Evolutionary conservation across 2,329 filamentous ascomycete genomes (phyloP).

Genomic region (Colletotrichum echinochloae): DNA sequence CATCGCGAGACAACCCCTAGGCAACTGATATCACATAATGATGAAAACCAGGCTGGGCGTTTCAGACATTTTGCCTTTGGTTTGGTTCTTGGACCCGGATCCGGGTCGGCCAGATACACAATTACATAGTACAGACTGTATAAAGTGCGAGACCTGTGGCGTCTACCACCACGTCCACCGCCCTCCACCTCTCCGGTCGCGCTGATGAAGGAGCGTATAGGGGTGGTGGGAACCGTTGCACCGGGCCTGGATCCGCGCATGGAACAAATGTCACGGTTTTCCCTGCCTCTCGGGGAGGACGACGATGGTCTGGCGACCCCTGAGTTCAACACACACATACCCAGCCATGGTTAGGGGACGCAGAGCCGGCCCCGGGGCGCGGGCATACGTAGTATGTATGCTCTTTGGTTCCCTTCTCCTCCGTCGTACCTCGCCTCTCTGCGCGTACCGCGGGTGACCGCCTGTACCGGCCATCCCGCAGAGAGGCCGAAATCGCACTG

Average conservation of each 20-base stretch:
- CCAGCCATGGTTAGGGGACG: neutral
- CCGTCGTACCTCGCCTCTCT: neutral
- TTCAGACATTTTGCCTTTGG: too few species aligned
- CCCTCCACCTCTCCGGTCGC: neutral
- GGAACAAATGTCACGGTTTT: slow-evolving; percentile 19
- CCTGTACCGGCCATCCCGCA: neutral
- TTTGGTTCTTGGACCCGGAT: neutral
- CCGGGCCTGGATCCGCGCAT: slow-evolving; percentile 15
- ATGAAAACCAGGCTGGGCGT: neutral
- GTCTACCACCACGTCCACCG: neutral
- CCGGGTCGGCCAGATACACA: too few species aligned
- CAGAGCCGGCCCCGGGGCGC: neutral
- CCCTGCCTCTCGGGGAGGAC: slow-evolving; percentile 18
- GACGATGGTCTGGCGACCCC: slow-evolving; percentile 1
- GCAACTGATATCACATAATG: neutral
- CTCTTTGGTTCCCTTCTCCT: too few species aligned
- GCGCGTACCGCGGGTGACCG: neutral
- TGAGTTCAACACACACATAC: neutral
- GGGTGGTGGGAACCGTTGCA: neutral
- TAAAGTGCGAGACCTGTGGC: neutral
- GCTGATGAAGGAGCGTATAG: neutral
- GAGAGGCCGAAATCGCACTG: neutral
- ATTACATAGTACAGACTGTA: neutral
- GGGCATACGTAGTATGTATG: neutral
- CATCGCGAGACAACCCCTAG: too few species aligned